Evolutionary conservation across 2,329 filamentous ascomycete species (phyloP).

Genomic region (Parastagonospora avenae): DNA sequence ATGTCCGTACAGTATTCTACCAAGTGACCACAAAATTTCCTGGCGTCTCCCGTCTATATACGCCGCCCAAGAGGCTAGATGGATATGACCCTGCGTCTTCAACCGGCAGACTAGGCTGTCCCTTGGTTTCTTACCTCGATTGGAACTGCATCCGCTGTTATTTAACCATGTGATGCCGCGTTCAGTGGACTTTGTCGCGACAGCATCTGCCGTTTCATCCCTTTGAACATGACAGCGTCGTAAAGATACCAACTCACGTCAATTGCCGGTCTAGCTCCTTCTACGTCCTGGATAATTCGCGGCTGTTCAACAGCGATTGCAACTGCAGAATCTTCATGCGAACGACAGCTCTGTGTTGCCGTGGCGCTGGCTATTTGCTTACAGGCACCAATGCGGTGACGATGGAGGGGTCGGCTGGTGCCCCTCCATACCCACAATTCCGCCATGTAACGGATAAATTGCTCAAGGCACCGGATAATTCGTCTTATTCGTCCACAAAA

Average conservation of each 20-base stretch:
- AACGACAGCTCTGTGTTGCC: constrained; percentile 4
- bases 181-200: constrained; percentile 1
- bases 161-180: constrained; percentile 26
- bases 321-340: not conserved
- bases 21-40: constrained; percentile 16
- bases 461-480: constrained; percentile 28
- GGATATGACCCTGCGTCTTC: constrained; percentile 28
- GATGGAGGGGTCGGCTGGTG: constrained; percentile 19
- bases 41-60: constrained; percentile 27
- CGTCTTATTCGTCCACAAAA: not conserved
- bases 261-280: not conserved
- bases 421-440: constrained; percentile 20
- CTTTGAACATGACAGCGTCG: too few relatives aligned
- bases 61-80: constrained; percentile 25
- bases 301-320: constrained; percentile 8
- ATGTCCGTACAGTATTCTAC: constrained; percentile 19
- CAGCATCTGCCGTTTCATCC: not conserved
- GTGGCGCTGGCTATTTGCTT: constrained; percentile 8
- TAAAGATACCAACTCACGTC: not conserved
- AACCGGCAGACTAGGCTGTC: constrained; percentile 21
- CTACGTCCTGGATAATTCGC: not conserved
- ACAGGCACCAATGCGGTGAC: constrained; percentile 8
- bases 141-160: constrained; percentile 18
- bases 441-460: constrained; percentile 19
- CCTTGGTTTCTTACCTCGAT: constrained; percentile 18